Conservation (phyloP, 2,329 filamentous ascomycete genomes). For the Kalmusia sp. region DNA sequence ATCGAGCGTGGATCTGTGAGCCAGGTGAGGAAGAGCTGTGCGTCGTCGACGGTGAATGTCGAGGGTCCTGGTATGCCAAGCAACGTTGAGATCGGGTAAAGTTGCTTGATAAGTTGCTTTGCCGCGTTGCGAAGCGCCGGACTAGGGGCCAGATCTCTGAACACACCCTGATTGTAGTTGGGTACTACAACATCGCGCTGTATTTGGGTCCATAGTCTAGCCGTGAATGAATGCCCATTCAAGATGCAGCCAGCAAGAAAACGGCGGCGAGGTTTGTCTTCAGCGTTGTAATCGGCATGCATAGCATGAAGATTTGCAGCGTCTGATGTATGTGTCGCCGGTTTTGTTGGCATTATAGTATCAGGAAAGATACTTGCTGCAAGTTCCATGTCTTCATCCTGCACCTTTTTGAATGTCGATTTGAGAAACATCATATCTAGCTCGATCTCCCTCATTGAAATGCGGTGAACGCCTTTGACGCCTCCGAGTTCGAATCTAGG, state of each 20-base stretch:
- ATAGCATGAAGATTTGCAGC: neutral
- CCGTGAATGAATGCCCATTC: slow-evolving; percentile 15
- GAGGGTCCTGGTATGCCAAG: neutral
- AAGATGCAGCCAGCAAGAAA: slow-evolving; percentile 23
- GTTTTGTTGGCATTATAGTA: no score
- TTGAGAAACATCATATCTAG: slow-evolving; percentile 19
- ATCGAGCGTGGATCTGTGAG: slow-evolving; percentile 22
- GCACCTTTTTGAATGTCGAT: neutral
- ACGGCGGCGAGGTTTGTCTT: slow-evolving; percentile 13
- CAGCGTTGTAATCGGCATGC: neutral
- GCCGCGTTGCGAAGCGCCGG: slow-evolving; percentile 9
- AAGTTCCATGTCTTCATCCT: neutral
- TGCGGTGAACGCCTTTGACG: slow-evolving; percentile 12
- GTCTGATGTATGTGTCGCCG: no score
- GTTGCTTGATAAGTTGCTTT: no score
- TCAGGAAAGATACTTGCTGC: no score
- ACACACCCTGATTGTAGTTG: slow-evolving; percentile 19
- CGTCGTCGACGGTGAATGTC: slow-evolving; percentile 13
- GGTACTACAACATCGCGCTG: slow-evolving; percentile 15
- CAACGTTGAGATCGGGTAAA: no score
- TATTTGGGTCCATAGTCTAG: slow-evolving; percentile 21
- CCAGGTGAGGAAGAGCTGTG: slow-evolving; percentile 22
- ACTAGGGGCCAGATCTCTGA: slow-evolving; percentile 12
- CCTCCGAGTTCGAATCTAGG: slow-evolving; percentile 10
- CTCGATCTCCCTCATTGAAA: slow-evolving; percentile 16